Evolutionary conservation across 352 stramenopile species (phyloP).

Genomic region (Globisporangium camurandrum): DNA sequence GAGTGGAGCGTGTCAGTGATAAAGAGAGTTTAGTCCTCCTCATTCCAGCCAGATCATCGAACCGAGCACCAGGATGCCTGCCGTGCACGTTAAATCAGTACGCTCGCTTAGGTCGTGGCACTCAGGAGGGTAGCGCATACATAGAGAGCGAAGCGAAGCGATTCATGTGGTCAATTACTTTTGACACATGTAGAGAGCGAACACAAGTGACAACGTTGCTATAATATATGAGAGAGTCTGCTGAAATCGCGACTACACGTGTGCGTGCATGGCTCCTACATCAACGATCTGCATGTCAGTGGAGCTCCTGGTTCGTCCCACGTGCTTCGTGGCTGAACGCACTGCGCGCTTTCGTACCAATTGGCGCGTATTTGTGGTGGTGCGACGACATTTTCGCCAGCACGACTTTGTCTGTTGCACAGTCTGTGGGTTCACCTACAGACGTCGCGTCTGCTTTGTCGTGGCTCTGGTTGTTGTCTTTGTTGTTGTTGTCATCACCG

Average conservation of each 20-base stretch:
- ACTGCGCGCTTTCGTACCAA: constrained; percentile 2
- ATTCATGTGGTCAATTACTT: too few relatives aligned
- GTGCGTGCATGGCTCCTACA: too few relatives aligned
- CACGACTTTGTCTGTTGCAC: constrained; percentile 54
- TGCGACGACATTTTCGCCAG: constrained; percentile 39
- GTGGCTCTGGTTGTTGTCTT: constrained; percentile 12
- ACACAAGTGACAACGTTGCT: not conserved
- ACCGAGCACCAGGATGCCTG: too few relatives aligned
- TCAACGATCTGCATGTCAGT: too few relatives aligned
- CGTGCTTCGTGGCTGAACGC: not conserved
- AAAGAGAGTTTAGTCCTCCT: too few relatives aligned
- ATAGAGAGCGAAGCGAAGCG: too few relatives aligned
- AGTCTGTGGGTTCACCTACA: constrained; percentile 30
- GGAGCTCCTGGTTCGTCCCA: constrained; percentile 17
- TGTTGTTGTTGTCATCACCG: constrained; percentile 15
- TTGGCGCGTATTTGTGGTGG: constrained; percentile 10
- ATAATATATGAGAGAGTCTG: not conserved
- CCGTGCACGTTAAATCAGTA: too few relatives aligned
- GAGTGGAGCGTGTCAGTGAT: not conserved
- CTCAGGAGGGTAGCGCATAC: too few relatives aligned
- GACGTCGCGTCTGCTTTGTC: constrained; percentile 17
- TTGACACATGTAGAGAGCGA: too few relatives aligned
- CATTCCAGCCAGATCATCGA: too few relatives aligned
- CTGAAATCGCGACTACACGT: not conserved
- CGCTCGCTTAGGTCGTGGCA: too few relatives aligned